Conservation (phyloP, 208 protist species). For the Angomonas desouzai region DNA sequence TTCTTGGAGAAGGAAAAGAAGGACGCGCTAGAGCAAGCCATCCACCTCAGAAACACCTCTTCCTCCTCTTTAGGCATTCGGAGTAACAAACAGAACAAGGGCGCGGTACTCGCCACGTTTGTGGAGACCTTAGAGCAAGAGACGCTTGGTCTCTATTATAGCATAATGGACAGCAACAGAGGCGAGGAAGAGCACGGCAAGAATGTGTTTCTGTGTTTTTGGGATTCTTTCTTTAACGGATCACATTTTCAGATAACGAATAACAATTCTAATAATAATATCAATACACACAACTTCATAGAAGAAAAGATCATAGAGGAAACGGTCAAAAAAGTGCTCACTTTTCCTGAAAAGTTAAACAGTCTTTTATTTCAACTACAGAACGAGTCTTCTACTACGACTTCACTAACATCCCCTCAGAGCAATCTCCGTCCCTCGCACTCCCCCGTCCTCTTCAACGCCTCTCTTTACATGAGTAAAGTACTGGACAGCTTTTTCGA, state of each 20-base stretch:
- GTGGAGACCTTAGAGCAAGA: background rate
- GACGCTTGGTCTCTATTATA: background rate
- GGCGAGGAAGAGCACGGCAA: background rate
- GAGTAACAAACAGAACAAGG: background rate
- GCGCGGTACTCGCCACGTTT: background rate
- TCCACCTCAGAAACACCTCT: background rate
- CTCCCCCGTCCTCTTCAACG: background rate
- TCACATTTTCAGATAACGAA: background rate
- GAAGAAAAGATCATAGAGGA: background rate
- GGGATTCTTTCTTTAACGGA: background rate
- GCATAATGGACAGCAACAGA: background rate
- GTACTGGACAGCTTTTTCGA: background rate
- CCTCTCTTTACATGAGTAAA: background rate
- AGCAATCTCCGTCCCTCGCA: background rate
- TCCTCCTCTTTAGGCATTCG: background rate
- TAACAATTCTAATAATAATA: constrained; percentile 11
- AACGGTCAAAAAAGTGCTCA: background rate
- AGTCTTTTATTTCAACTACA: background rate
- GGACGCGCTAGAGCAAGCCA: background rate
- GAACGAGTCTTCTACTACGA: too few species aligned
- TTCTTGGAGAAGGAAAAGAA: background rate
- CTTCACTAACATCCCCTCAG: background rate
- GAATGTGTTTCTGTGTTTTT: background rate
- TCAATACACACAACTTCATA: background rate
- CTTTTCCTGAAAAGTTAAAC: constrained; percentile 10